Conservation (phyloP, 192 early-diverging fungal genomes). For the Chytriomyces hyalinus region DNA sequence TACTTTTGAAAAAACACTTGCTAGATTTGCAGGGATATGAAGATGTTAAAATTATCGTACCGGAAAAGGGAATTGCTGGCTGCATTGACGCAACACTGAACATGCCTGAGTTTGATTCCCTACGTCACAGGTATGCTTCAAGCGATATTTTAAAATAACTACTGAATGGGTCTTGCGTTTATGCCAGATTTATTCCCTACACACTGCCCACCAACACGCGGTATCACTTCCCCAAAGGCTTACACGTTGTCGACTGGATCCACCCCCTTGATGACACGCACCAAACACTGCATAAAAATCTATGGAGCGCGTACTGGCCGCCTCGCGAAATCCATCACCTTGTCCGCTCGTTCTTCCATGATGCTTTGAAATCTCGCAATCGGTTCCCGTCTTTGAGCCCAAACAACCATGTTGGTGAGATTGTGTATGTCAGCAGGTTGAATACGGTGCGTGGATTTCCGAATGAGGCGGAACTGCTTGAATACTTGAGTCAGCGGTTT, state of each 20-base stretch:
- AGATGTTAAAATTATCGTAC: slow-evolving; percentile 12
- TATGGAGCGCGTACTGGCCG: slow-evolving; percentile 27
- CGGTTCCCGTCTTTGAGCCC: not conserved
- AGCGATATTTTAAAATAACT: no score
- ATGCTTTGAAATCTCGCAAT: slow-evolving; percentile 5
- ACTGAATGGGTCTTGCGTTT: no score
- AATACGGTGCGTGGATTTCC: slow-evolving; percentile 27
- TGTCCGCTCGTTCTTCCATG: slow-evolving; percentile 17
- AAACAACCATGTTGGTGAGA: not conserved
- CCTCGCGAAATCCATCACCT: slow-evolving; percentile 9
- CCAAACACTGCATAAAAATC: slow-evolving; percentile 3
- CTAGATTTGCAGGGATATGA: slow-evolving; percentile 4
- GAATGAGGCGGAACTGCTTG: slow-evolving; percentile 20
- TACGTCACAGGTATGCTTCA: not conserved
- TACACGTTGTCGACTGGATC: slow-evolving; percentile 24
- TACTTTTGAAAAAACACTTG: slow-evolving; percentile 23
- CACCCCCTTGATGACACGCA: slow-evolving; percentile 8
- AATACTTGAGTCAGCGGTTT: slow-evolving; percentile 2
- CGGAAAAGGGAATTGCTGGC: slow-evolving; percentile 13
- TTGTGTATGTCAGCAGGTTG: slow-evolving; percentile 14
- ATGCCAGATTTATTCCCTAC: slow-evolving; percentile 13
- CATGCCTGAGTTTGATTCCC: slow-evolving; percentile 16
- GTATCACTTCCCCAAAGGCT: slow-evolving; percentile 17
- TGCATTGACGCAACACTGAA: slow-evolving; percentile 24
- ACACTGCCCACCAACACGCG: not conserved